Evolutionary conservation across 208 protist species (phyloP).

Genomic region (Acanthamoeba culbertsoni): DNA sequence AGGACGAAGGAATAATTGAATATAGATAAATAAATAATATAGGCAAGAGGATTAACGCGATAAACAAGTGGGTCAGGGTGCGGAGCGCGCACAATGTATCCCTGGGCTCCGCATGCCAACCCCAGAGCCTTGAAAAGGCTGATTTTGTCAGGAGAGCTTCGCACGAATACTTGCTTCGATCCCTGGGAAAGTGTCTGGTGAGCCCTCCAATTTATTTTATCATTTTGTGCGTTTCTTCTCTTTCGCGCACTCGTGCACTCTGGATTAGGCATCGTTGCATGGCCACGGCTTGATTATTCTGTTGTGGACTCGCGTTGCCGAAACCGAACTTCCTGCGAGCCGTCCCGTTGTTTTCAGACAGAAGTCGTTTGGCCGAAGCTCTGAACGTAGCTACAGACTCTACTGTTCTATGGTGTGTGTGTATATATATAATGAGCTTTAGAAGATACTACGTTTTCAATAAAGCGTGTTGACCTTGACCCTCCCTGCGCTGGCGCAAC

Average conservation of each 20-base stretch:
- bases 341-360: background rate
- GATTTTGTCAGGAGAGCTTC: background rate
- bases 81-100: background rate
- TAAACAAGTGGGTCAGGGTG: too few relatives aligned
- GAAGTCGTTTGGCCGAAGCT: background rate
- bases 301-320: too few relatives aligned
- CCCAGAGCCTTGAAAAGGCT: background rate
- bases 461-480: background rate
- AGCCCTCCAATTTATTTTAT: background rate
- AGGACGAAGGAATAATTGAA: too few relatives aligned
- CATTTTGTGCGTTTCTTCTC: background rate
- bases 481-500: background rate
- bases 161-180: constrained; percentile 29
- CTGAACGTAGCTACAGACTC: background rate
- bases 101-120: background rate
- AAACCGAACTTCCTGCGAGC: background rate
- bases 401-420: background rate
- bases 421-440: background rate
- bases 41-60: too few relatives aligned
- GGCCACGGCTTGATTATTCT: too few relatives aligned
- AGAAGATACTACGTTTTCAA: background rate
- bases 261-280: constrained; percentile 11
- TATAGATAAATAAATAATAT: too few relatives aligned
- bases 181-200: background rate
- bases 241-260: background rate